Percentiles rank a stretch among this genome's conserved stretches.
phyloP scores from a whole-genome alignment of 208 protist genomes.

The Wallacemonas sp. region DNA sequence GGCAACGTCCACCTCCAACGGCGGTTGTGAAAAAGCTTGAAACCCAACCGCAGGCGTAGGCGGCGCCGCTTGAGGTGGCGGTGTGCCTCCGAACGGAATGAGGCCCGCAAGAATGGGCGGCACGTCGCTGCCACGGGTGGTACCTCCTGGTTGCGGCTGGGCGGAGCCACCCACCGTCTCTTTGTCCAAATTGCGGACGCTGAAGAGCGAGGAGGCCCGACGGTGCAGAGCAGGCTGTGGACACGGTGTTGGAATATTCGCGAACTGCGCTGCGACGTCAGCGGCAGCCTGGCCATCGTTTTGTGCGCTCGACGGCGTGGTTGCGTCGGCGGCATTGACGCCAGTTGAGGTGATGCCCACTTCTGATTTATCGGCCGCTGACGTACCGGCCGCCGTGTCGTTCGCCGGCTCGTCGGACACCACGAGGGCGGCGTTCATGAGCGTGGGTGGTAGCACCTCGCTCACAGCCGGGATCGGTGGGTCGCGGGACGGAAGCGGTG shows the following conservation, averaged over 20 bases:
- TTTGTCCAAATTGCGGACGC: background rate
- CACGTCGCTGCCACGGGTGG: background rate
- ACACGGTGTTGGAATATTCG: background rate
- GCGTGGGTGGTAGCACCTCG: background rate
- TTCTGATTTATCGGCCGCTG: background rate
- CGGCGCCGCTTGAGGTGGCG: background rate
- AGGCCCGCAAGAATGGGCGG: constrained; percentile 2
- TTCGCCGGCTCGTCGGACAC: background rate
- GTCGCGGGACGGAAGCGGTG: background rate
- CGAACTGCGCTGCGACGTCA: background rate
- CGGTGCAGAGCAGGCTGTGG: constrained; percentile 2
- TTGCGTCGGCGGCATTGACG: background rate
- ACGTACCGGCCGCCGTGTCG: background rate
- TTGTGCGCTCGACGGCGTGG: background rate
- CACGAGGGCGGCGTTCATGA: background rate
- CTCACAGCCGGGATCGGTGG: background rate
- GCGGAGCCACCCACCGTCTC: background rate
- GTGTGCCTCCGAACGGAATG: background rate
- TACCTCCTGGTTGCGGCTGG: background rate
- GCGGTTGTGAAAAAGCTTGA: background rate
- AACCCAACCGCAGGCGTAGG: background rate
- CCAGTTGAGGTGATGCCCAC: background rate
- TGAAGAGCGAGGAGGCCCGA: constrained; percentile 7
- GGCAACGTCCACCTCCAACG: constrained; percentile 8
- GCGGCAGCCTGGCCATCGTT: background rate